Evolutionary conservation across 1,284 basidiomycete genomes (phyloP), one percentile per base, ranked within the genome.

Genomic region (Ganoderma meredithae): DNA sequence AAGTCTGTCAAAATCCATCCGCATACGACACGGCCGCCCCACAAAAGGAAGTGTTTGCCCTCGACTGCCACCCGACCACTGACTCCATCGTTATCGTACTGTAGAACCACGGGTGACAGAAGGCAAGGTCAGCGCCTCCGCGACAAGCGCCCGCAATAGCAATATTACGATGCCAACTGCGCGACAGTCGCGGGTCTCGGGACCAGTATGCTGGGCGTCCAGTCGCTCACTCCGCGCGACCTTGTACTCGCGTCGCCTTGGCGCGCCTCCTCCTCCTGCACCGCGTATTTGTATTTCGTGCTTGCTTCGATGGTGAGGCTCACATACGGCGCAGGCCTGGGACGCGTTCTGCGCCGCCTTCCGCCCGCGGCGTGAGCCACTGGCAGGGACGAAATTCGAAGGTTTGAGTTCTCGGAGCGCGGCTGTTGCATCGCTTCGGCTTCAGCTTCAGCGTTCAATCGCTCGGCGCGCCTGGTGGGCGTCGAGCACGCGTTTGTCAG

Each of bases 341-440:
- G 19, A 39, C 5, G 39, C 36, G 10, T 41, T 25, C 58, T 58
- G 19, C 39, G 22, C 58, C 58, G 58, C 40, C 27, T 33, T 55
- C 22, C 52, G 5, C 52, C 52, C 52, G 27, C 52, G 22, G 22
- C 10, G 22, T 13, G 22, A n/a, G n/a, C n/a, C n/a, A n/a, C n/a
- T n/a, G n/a, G n/a, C n/a, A n/a, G n/a, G n/a, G n/a, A n/a, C n/a
- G n/a, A n/a, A n/a, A n/a, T n/a, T 40, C 12, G 15, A 15, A 22
- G 36, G 36, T 36, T 36, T 6, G 36, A 36, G 58, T 58, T 39
- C 56, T 44, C 41, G 60, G 60, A 27, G 9, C 8, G 60, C 25
- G 52, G 33, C 52, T 27, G 40, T 39, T 56, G 39, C 40, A 56
- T 63, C 62, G 40, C 58, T 60, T 60, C n/a, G n/a, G n/a, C n/a